Evolutionary conservation across 2,329 filamentous ascomycete genomes (phyloP).

Genomic region (Fusarium nurragi): DNA sequence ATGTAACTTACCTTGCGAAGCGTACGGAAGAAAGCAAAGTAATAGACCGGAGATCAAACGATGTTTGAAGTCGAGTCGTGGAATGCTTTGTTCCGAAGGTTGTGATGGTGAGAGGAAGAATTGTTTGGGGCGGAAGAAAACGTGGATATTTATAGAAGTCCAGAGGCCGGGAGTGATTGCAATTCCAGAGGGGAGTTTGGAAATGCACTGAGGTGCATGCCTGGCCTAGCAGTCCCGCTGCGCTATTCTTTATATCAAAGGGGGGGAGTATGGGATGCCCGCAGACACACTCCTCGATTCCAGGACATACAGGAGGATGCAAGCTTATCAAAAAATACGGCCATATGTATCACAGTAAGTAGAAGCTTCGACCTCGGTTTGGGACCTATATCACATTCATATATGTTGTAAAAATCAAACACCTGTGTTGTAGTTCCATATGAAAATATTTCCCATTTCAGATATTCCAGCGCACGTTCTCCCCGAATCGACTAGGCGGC

Average conservation of each 20-base stretch:
- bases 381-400: neutral
- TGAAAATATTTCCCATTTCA: neutral
- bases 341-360: neutral
- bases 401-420: constrained; percentile 18
- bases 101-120: constrained; percentile 2
- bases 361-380: neutral
- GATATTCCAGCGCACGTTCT: constrained; percentile 13
- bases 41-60: neutral
- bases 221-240: neutral
- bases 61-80: constrained; percentile 1
- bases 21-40: neutral
- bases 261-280: neutral
- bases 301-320: neutral
- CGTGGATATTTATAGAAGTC: constrained; percentile 12
- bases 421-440: constrained; percentile 9
- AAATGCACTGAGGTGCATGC: neutral
- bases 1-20: constrained; percentile 3
- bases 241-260: constrained; percentile 1
- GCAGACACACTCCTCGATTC: neutral
- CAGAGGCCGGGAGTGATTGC: constrained; percentile 1
- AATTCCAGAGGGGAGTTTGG: neutral
- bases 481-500: neutral
- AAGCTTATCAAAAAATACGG: neutral
- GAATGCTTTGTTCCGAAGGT: neutral
- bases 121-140: neutral